phyloP scores from a whole-genome alignment of 495 filamentous ascomycete species.

The Jackrogersella minutella region DNA sequence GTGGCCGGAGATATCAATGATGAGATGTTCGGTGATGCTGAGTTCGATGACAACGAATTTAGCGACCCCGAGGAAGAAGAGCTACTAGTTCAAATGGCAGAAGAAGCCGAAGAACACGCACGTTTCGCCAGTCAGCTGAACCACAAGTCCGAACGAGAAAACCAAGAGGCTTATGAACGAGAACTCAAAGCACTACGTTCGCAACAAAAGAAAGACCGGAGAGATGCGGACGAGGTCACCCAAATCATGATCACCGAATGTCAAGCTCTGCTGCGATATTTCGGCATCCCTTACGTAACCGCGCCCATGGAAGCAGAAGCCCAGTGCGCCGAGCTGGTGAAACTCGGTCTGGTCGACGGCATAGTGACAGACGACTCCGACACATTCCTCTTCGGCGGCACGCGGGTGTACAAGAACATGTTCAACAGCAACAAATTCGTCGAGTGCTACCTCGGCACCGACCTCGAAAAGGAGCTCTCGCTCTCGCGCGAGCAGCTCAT shows the following conservation, averaged over 20 bases:
- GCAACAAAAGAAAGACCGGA: slow-evolving; percentile 95
- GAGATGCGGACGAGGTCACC: slow-evolving; percentile 95
- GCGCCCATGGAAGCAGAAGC: slow-evolving; percentile 99
- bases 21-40: slow-evolving; percentile 50
- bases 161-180: slow-evolving; percentile 78
- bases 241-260: slow-evolving; percentile 95
- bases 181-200: slow-evolving; percentile 85
- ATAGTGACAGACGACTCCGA: slow-evolving; percentile 99
- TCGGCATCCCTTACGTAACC: slow-evolving; percentile 94
- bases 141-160: slow-evolving; percentile 67
- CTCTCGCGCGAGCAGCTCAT: slow-evolving; percentile 85
- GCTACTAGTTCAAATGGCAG: slow-evolving; percentile 80
- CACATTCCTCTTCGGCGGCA: slow-evolving; percentile 97
- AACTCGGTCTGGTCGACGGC: slow-evolving; percentile 87
- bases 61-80: slow-evolving; percentile 94
- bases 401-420: slow-evolving; percentile 98
- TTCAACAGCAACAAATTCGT: slow-evolving; percentile 98
- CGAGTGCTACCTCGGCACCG: slow-evolving; percentile 89
- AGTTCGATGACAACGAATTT: slow-evolving; percentile 59
- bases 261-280: slow-evolving; percentile 86
- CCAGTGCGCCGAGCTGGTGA: slow-evolving; percentile 91
- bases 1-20: slow-evolving; percentile 33
- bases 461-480: slow-evolving; percentile 88
- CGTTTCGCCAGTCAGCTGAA: slow-evolving; percentile 89
- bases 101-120: slow-evolving; percentile 90